These are phyloP conservation scores for Talaromyces ruber DNA, from an alignment of 495 filamentous ascomycete genomes.

Conservation along the genomic window DNA sequence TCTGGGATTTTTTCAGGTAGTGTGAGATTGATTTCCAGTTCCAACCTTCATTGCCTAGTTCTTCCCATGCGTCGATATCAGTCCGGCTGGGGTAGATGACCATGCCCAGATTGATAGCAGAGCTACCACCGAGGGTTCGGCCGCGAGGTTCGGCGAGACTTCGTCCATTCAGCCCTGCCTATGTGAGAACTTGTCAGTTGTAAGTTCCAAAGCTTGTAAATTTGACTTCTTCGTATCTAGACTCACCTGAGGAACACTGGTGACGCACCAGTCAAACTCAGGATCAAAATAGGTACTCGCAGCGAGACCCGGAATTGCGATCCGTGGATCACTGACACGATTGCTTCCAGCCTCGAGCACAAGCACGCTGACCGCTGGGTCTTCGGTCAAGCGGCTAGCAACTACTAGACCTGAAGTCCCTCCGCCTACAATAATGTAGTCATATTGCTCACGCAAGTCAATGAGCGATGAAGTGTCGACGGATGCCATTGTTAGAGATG, in stretches of 20 bases:
- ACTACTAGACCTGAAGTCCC: constrained; percentile 14
- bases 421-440: constrained; percentile 15
- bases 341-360: constrained; percentile 43
- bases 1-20: constrained; percentile 26
- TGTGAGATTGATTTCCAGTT: constrained; percentile 33
- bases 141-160: constrained; percentile 28
- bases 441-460: background rate
- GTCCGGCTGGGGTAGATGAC: constrained; percentile 28
- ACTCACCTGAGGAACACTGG: constrained; percentile 36
- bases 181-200: background rate
- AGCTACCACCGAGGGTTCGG: constrained; percentile 46
- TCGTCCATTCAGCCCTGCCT: constrained; percentile 18
- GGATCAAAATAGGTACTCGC: constrained; percentile 27
- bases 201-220: too few relatives aligned
- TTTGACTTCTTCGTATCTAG: background rate
- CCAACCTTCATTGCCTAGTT: constrained; percentile 45
- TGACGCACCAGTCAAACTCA: constrained; percentile 45
- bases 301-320: constrained; percentile 32
- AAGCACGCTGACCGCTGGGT: constrained; percentile 29
- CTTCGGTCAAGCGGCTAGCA: constrained; percentile 33
- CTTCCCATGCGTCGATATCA: constrained; percentile 39
- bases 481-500: too few relatives aligned
- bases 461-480: too few relatives aligned
- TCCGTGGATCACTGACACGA: constrained; percentile 25
- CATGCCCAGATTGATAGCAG: constrained; percentile 44